Evolutionary conservation across 352 stramenopile genomes (phyloP).

Genomic region (Pythium phragmitis): DNA sequence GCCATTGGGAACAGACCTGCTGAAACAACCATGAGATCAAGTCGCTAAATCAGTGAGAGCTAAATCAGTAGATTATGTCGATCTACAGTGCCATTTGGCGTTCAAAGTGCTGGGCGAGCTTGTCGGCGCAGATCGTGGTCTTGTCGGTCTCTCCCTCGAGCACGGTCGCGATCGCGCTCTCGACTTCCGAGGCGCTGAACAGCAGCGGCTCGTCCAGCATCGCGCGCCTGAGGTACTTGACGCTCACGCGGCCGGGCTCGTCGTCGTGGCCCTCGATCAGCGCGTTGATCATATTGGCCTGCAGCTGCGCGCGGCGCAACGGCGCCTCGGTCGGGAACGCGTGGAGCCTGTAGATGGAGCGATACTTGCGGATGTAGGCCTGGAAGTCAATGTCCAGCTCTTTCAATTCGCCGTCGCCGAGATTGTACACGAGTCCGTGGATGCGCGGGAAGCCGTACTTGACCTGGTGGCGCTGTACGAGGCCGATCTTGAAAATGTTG

Average conservation of each 20-base stretch:
- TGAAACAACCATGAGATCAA: neutral
- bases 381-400: constrained; percentile 80
- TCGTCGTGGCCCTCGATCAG: constrained; percentile 61
- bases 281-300: constrained; percentile 70
- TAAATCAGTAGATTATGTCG: neutral
- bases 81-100: constrained; percentile 2
- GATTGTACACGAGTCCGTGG: constrained; percentile 85
- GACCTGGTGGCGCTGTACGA: constrained; percentile 83
- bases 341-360: constrained; percentile 79
- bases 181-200: constrained; percentile 69
- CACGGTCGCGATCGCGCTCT: constrained; percentile 48
- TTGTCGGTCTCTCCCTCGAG: constrained; percentile 39
- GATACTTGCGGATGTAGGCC: constrained; percentile 70
- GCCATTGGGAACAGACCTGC: neutral
- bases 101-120: constrained; percentile 66
- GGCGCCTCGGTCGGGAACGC: constrained; percentile 50
- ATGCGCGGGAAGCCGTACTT: constrained; percentile 89
- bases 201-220: constrained; percentile 75
- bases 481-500: constrained; percentile 88
- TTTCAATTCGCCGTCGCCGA: constrained; percentile 78
- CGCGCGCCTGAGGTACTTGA: constrained; percentile 55
- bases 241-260: constrained; percentile 43
- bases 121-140: constrained; percentile 47
- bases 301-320: constrained; percentile 55
- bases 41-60: neutral